These are phyloP conservation scores for Tuber calosporum DNA, from an alignment of 495 filamentous ascomycete genomes.

Conservation along the genomic window DNA sequence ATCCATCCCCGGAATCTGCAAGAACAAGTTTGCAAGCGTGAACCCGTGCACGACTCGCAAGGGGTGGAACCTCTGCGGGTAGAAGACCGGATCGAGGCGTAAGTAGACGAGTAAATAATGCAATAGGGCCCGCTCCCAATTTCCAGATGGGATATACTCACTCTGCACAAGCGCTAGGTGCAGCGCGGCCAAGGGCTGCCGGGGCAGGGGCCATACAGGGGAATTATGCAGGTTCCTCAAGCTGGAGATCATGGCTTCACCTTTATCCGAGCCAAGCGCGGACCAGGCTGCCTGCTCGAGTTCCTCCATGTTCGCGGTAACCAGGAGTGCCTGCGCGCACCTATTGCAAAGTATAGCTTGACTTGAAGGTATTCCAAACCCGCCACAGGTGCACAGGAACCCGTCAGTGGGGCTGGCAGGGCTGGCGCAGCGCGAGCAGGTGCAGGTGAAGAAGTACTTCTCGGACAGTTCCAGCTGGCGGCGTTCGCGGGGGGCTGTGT, in stretches of 20 bases:
- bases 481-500: constrained; percentile 47
- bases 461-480: constrained; percentile 51
- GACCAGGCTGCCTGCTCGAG: constrained; percentile 21
- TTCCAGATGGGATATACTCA: constrained; percentile 17
- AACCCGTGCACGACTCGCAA: constrained; percentile 32
- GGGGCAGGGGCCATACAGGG: constrained; percentile 20
- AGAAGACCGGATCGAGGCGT: constrained; percentile 25
- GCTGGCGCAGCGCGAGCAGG: constrained; percentile 51
- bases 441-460: constrained; percentile 61
- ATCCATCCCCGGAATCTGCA: constrained; percentile 31
- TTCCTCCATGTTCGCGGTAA: background rate
- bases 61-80: constrained; percentile 34
- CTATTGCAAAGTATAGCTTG: constrained; percentile 7
- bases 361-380: background rate
- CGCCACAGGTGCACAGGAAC: constrained; percentile 12
- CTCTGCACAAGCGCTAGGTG: constrained; percentile 26
- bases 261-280: background rate
- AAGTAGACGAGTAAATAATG: constrained; percentile 27
- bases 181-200: constrained; percentile 29
- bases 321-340: constrained; percentile 4
- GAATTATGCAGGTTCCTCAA: constrained; percentile 19
- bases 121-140: constrained; percentile 24
- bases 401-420: constrained; percentile 35
- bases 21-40: constrained; percentile 29
- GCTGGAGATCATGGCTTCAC: background rate